Evolutionary conservation across 2,329 filamentous ascomycete genomes (phyloP).

Genomic region (Sphaerulina musiva): DNA sequence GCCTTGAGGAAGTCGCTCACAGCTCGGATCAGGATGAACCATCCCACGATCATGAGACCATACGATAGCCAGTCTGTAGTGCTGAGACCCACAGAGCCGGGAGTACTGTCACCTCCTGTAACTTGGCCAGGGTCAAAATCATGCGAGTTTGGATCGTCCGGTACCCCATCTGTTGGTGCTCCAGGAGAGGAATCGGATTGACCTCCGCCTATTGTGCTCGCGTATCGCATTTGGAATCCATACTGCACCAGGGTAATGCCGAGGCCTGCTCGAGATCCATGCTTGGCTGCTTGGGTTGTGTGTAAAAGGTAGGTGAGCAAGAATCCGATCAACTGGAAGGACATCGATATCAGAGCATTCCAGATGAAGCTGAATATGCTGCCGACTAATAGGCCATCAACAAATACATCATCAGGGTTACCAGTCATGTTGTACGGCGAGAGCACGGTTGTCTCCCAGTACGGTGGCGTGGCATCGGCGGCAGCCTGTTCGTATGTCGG

Average conservation of each 20-base stretch:
- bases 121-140: slow-evolving; percentile 73
- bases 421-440: slow-evolving; percentile 84
- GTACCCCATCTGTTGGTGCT: slow-evolving; percentile 44
- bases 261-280: slow-evolving; percentile 87
- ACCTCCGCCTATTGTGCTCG: slow-evolving; percentile 32
- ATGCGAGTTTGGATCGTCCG: slow-evolving; percentile 83
- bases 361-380: slow-evolving; percentile 81
- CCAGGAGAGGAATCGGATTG: slow-evolving; percentile 19
- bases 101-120: slow-evolving; percentile 33
- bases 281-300: slow-evolving; percentile 96
- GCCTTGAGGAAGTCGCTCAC: slow-evolving; percentile 85
- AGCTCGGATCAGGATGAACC: slow-evolving; percentile 95
- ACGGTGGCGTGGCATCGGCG: slow-evolving; percentile 89
- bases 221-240: slow-evolving; percentile 83
- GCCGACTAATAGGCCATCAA: slow-evolving; percentile 89
- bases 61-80: slow-evolving; percentile 87
- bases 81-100: slow-evolving; percentile 50
- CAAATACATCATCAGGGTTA: slow-evolving; percentile 87
- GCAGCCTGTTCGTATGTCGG: slow-evolving; percentile 99
- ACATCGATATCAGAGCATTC: slow-evolving; percentile 96
- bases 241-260: slow-evolving; percentile 95
- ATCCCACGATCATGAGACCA: slow-evolving; percentile 89
- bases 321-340: slow-evolving; percentile 94
- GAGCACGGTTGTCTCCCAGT: slow-evolving; percentile 98
- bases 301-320: slow-evolving; percentile 95